Evolutionary conservation across 2,329 filamentous ascomycete genomes (phyloP).

Genomic region (Hymenoscyphus infarciens): DNA sequence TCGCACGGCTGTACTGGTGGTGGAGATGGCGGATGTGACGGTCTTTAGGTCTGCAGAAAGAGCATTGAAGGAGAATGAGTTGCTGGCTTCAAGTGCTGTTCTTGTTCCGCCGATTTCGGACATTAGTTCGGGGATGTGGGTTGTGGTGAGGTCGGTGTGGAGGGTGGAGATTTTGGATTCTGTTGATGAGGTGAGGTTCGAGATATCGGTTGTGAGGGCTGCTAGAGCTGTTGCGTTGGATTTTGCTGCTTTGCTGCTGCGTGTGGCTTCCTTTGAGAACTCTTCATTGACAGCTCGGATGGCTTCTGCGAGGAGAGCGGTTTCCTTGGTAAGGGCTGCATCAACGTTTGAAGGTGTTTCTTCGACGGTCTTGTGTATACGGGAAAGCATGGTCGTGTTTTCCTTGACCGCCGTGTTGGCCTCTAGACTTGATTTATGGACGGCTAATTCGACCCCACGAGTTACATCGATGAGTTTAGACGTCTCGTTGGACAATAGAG

Average conservation of each 20-base stretch:
- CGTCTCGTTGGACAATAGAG: neutral
- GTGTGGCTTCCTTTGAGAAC: neutral
- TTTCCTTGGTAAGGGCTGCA: neutral
- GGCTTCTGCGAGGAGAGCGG: neutral
- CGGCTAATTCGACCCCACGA: neutral
- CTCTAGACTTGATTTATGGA: neutral
- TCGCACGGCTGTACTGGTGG: slow-evolving; percentile 21
- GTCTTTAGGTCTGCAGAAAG: slow-evolving; percentile 14
- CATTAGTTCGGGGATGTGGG: slow-evolving; percentile 5
- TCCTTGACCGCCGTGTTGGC: slow-evolving; percentile 2
- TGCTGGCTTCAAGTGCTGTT: slow-evolving; percentile 2
- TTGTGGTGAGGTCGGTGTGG: neutral
- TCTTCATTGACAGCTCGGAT: neutral
- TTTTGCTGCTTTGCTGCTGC: neutral
- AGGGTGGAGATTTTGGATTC: slow-evolving; percentile 1
- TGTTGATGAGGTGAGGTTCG: neutral
- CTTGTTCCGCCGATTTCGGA: neutral
- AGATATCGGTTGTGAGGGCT: neutral
- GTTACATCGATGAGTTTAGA: neutral
- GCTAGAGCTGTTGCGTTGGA: neutral
- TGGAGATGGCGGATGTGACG: slow-evolving; percentile 10
- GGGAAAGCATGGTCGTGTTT: slow-evolving; percentile 3
- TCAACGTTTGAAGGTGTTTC: neutral
- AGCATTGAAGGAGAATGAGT: slow-evolving; percentile 12
- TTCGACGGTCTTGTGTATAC: neutral